Evolutionary conservation across 768 basidiomycete species (phyloP), one percentile per base, ranked within the genome.

Genomic region (Pholiota molesta): DNA sequence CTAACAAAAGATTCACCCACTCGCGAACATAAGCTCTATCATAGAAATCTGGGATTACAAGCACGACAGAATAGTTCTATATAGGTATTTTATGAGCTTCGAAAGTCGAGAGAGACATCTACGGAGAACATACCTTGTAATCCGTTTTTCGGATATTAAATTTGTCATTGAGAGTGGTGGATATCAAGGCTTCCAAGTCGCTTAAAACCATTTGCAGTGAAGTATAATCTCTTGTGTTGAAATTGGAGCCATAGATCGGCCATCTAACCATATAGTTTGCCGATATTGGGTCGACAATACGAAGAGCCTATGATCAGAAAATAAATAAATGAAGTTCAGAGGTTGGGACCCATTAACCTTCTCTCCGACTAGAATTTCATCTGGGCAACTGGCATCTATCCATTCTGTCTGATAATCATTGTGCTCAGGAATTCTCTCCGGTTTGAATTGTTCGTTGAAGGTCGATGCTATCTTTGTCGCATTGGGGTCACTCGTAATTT

Each of bases 11-110:
- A 62, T 90, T 84, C 7, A 86, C 81, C 68, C 95, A 79, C 60
- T 91, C 90, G 62, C 88, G 86, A 59, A 98, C 87, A 70, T 97
- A 98, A 11, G 81, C 73, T 56, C 92, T 84, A 59, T 97, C 93
- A 69, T 92, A 94, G 65, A 94, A 88, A 72, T 99, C 97, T 7
- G 97, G 96, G 23, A 99, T 87, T 33, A 99, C 86, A 4, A 99
- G 81, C 39, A 98, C 81, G 13, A 90, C 88, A 2, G 94, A 95
- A 74, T 90, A 92, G 60, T 92, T 86, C 96, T 99, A 65, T 87
- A 90, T 61, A 90, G 84, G 94, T 97, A 66, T 47, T 21, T 21
- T 26, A 23, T 47, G 19, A 35, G 31, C n/a, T 47, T 53, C 23
- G 44, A 58, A 40, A 13, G 37, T 26, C 19, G 52, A 29, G 4